Evolutionary conservation across 2,329 filamentous ascomycete species (phyloP).

Genomic region (Talaromyces sp.): DNA sequence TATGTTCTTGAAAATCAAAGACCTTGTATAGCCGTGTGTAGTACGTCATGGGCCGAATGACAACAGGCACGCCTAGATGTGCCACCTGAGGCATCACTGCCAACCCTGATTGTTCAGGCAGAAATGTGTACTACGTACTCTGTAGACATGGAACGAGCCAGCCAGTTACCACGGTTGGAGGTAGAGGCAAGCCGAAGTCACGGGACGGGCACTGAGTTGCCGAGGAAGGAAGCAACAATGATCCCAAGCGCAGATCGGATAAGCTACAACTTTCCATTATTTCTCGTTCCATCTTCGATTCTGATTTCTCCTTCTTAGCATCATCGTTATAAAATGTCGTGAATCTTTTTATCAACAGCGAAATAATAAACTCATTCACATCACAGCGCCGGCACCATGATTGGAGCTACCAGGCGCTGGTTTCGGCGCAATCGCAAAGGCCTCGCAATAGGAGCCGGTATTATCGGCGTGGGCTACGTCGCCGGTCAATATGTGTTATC

Average conservation of each 20-base stretch:
- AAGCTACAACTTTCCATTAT: neutral
- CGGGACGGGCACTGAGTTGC: constrained; percentile 13
- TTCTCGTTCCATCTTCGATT: neutral
- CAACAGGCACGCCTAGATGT: neutral
- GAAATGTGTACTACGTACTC: neutral
- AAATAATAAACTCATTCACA: neutral
- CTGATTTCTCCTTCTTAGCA: neutral
- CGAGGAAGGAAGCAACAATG: constrained; percentile 13
- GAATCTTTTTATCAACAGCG: neutral
- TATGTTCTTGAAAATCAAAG: neutral
- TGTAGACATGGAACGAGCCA: neutral
- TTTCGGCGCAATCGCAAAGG: constrained; percentile 86
- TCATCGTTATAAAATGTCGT: constrained; percentile 16
- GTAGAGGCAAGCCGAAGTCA: neutral
- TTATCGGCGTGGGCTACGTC: constrained; percentile 86
- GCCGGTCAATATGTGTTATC: constrained; percentile 87
- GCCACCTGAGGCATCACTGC: neutral
- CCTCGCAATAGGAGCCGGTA: constrained; percentile 80
- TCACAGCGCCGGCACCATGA: constrained; percentile 46
- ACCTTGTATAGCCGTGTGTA: neutral
- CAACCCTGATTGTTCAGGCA: constrained; percentile 1
- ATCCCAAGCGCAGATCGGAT: neutral
- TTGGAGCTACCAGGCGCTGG: constrained; percentile 79
- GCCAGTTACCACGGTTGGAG: neutral
- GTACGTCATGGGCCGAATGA: constrained; percentile 1